Conservation (phyloP, 345 rosid species). For the Stellera chamaejasme region DNA sequence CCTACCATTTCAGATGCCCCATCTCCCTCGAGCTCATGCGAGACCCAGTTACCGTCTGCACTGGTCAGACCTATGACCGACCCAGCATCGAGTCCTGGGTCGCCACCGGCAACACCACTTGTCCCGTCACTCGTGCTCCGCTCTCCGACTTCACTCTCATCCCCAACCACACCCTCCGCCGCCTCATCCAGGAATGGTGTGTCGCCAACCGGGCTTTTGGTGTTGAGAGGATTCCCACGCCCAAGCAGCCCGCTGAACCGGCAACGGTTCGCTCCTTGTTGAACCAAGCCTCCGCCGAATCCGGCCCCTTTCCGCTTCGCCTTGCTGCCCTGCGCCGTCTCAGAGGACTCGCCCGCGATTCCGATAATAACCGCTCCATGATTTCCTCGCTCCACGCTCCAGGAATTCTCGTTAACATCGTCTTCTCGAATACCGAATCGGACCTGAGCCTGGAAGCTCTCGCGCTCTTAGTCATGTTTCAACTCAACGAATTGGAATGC, state of each 20-base stretch:
- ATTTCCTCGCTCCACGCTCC: conserved; percentile 56
- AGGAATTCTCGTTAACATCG: conserved; percentile 29
- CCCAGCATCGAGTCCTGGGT: conserved; percentile 94
- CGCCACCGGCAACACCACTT: conserved; percentile 83
- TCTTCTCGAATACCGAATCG: conserved; percentile 35
- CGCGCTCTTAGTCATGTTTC: conserved; percentile 53
- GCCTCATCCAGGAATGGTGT: conserved; percentile 96
- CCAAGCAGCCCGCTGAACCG: conserved; percentile 95
- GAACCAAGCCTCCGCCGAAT: conserved; percentile 44
- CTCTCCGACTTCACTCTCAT: conserved; percentile 83
- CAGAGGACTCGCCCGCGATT: conserved; percentile 77
- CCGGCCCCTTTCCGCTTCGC: conserved; percentile 39
- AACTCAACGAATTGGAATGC: conserved; percentile 59
- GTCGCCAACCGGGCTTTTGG: conserved; percentile 81
- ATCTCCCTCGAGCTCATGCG: conserved; percentile 94
- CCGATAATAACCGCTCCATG: conserved; percentile 66
- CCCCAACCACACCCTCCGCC: conserved; percentile 98
- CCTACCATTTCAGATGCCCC: conserved; percentile 94
- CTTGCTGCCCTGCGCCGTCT: conserved; percentile 74
- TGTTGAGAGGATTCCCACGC: conserved; percentile 81
- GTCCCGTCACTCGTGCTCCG: conserved; percentile 77
- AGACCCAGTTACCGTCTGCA: conserved; percentile 84
- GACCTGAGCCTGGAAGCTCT: conserved; percentile 63
- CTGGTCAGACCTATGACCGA: conserved; percentile 98
- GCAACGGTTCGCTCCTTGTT: conserved; percentile 47